phyloP scores from a whole-genome alignment of 2,329 filamentous ascomycete genomes.

The Elsinoe batatas region DNA sequence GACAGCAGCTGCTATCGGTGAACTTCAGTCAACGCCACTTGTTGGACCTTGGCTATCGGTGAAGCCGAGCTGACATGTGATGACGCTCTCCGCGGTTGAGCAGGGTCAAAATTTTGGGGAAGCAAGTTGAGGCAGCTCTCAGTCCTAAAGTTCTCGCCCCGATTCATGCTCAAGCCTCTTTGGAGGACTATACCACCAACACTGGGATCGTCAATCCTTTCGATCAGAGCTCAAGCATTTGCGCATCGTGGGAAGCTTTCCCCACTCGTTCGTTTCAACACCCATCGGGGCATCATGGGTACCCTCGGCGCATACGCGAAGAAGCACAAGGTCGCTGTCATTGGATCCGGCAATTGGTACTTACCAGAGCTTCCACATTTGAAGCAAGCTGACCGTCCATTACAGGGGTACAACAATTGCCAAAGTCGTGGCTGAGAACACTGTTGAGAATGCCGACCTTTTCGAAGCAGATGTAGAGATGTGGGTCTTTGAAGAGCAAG shows the following conservation, averaged over 20 bases:
- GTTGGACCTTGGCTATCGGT: neutral
- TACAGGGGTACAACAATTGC: conserved; percentile 91
- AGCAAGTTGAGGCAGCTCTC: conserved; percentile 11
- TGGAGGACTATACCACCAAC: neutral
- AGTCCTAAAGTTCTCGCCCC: no score
- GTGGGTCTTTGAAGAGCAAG: conserved; percentile 97
- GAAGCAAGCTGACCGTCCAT: conserved; percentile 9
- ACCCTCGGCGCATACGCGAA: conserved; percentile 45
- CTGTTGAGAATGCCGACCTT: conserved; percentile 61
- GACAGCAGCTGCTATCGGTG: no score
- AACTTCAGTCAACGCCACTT: neutral
- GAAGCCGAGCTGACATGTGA: conserved; percentile 4
- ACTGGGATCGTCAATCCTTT: neutral
- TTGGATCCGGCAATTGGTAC: conserved; percentile 95
- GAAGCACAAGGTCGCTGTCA: conserved; percentile 86
- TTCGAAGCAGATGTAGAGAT: conserved; percentile 90
- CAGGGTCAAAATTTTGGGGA: conserved; percentile 7
- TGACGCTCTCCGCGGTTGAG: conserved; percentile 1
- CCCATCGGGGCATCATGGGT: conserved; percentile 31
- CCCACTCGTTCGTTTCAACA: neutral
- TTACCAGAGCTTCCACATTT: conserved; percentile 18
- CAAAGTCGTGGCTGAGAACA: conserved; percentile 94
- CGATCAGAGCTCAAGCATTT: neutral
- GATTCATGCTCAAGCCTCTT: neutral
- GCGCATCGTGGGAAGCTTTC: neutral